Conservation (phyloP, 768 basidiomycete species). For the Serendipita vermifera region DNA sequence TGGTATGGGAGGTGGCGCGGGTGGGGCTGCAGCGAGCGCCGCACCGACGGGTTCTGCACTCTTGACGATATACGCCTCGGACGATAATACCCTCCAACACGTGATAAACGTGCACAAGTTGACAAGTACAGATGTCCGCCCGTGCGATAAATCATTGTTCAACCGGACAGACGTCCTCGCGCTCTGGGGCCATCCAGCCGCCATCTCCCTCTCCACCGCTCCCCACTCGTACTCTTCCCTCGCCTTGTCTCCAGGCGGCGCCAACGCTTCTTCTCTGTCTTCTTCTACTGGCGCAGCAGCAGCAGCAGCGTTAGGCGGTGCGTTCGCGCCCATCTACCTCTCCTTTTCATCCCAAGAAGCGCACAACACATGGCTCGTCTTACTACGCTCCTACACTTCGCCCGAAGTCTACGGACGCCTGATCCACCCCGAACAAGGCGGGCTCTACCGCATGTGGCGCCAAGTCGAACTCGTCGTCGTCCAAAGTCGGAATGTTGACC, state of each 20-base stretch:
- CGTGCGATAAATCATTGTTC: slow-evolving; percentile 61
- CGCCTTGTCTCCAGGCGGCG: background rate
- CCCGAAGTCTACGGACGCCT: slow-evolving; percentile 58
- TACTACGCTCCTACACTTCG: slow-evolving; percentile 66
- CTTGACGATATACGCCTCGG: slow-evolving; percentile 1
- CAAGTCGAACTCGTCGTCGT: slow-evolving; percentile 61
- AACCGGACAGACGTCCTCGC: slow-evolving; percentile 62
- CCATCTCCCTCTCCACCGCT: background rate
- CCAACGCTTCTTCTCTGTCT: background rate
- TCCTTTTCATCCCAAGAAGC: slow-evolving; percentile 52
- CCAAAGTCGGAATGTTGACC: slow-evolving; percentile 61
- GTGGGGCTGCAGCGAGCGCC: background rate
- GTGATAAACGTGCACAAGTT: slow-evolving; percentile 60
- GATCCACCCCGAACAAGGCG: slow-evolving; percentile 28
- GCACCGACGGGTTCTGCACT: background rate
- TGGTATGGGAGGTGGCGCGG: slow-evolving; percentile 8
- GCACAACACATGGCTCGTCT: slow-evolving; percentile 62
- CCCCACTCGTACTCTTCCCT: too few relatives aligned
- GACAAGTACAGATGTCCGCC: slow-evolving; percentile 69
- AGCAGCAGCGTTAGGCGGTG: slow-evolving; percentile 45
- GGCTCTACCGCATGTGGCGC: slow-evolving; percentile 79
- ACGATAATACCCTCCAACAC: slow-evolving; percentile 64
- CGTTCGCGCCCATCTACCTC: slow-evolving; percentile 51
- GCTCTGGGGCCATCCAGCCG: slow-evolving; percentile 43
- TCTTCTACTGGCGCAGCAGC: slow-evolving; percentile 7